Percentiles rank a stretch among this genome's conserved stretches.
phyloP scores from a whole-genome alignment of 306 rosid species.

The Glycine latifolia region DNA sequence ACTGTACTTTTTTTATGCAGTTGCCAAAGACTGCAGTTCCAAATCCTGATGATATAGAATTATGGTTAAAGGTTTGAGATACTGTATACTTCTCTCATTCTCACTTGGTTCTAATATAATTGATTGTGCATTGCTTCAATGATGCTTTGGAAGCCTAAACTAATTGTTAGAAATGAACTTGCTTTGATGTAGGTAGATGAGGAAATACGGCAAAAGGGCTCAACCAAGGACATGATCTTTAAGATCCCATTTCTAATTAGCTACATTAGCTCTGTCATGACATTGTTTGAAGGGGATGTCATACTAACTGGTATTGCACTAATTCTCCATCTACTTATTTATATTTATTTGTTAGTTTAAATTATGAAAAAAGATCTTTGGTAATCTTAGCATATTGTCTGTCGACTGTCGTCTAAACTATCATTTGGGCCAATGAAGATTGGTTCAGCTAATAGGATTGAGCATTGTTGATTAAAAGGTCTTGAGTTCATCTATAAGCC shows the following conservation, averaged over 20 bases:
- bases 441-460: neutral
- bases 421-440: neutral
- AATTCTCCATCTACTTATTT: conserved; percentile 21
- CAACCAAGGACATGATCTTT: conserved; percentile 95
- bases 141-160: conserved; percentile 20
- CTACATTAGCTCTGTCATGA: conserved; percentile 82
- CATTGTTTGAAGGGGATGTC: conserved; percentile 96
- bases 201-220: conserved; percentile 88
- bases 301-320: conserved; percentile 75
- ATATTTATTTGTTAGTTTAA: neutral
- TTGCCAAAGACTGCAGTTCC: conserved; percentile 73
- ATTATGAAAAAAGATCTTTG: neutral
- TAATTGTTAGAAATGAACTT: conserved; percentile 38
- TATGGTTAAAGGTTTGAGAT: conserved; percentile 86
- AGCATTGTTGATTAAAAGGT: neutral
- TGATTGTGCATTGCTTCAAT: conserved; percentile 35
- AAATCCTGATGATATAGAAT: conserved; percentile 82
- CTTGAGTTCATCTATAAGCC: neutral
- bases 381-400: neutral
- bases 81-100: conserved; percentile 9
- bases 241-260: conserved; percentile 92
- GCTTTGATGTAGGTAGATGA: conserved; percentile 74
- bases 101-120: neutral
- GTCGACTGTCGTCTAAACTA: neutral
- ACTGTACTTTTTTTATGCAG: conserved; percentile 58